Conservation (phyloP, 208 protist species). For the Wallacemonas collosoma region DNA sequence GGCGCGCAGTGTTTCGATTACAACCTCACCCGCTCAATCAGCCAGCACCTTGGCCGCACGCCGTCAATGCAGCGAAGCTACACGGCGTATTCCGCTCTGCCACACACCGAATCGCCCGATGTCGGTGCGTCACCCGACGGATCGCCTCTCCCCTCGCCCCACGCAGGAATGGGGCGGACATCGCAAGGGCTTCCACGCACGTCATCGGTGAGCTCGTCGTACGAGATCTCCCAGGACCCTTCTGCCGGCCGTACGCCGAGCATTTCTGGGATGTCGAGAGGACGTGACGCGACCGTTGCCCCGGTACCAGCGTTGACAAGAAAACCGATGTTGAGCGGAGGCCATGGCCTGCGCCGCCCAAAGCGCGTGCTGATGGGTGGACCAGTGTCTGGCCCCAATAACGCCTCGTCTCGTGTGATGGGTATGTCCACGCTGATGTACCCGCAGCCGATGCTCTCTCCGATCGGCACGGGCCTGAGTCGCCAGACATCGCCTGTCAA, state of each 20-base stretch:
- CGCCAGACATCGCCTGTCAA: conserved; percentile 3
- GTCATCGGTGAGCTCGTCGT: background rate
- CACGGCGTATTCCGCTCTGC: no score
- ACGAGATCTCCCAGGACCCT: background rate
- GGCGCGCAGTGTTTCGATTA: no score
- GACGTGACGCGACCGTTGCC: background rate
- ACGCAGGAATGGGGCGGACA: background rate
- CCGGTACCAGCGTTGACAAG: background rate
- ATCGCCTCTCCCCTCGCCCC: background rate
- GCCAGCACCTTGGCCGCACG: no score
- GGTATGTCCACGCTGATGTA: background rate
- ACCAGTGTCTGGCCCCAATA: no score
- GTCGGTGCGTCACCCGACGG: no score
- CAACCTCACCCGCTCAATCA: no score
- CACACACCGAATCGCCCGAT: no score
- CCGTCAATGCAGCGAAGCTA: no score
- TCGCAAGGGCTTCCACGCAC: no score
- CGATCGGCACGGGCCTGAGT: background rate
- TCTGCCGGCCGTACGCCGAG: background rate
- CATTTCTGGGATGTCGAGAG: background rate
- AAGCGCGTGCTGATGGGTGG: background rate
- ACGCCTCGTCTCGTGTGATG: background rate
- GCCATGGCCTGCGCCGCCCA: conserved; percentile 5
- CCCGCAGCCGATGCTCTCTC: background rate
- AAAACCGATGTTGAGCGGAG: no score